These are phyloP conservation scores for Neopestalotiopsis sp. DNA, from an alignment of 2,329 filamentous ascomycete genomes.

Conservation along the genomic window DNA sequence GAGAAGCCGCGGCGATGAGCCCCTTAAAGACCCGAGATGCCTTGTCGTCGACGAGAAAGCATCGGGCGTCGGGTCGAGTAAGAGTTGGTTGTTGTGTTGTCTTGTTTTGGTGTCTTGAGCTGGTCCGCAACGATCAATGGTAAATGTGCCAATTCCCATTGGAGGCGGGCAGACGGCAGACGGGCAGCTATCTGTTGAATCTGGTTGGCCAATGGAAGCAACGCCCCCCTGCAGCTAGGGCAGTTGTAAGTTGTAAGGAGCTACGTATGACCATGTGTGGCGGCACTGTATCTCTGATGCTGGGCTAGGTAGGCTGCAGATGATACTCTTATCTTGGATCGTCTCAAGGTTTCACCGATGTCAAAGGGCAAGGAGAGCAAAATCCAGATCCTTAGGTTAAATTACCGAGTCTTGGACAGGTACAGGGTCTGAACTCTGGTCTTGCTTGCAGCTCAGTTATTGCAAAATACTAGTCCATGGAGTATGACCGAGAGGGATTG, in stretches of 20 bases:
- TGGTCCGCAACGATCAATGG: neutral
- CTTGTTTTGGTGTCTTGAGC: neutral
- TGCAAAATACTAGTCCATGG: neutral
- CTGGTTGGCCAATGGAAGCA: neutral
- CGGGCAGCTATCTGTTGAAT: neutral
- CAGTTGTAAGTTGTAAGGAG: neutral
- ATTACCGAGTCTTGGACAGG: neutral
- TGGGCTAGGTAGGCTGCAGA: neutral
- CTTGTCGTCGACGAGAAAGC: conserved; percentile 9
- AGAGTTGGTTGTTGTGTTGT: neutral
- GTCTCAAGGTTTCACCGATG: conserved; percentile 7
- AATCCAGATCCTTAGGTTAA: neutral
- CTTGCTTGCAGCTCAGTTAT: neutral
- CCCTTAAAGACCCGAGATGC: conserved; percentile 4
- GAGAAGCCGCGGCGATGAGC: neutral
- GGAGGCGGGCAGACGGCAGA: neutral
- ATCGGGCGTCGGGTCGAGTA: conserved; percentile 5
- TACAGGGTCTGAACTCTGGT: neutral
- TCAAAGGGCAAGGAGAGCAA: neutral
- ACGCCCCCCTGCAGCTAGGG: conserved; percentile 5
- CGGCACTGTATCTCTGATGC: conserved; percentile 7
- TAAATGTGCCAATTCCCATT: conserved; percentile 10
- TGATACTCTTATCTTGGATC: conserved; percentile 7
- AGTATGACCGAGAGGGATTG: neutral
- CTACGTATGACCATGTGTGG: neutral